Evolutionary conservation across 129 eudicot species (phyloP).

Genomic region (Centaurea solstitialis): DNA sequence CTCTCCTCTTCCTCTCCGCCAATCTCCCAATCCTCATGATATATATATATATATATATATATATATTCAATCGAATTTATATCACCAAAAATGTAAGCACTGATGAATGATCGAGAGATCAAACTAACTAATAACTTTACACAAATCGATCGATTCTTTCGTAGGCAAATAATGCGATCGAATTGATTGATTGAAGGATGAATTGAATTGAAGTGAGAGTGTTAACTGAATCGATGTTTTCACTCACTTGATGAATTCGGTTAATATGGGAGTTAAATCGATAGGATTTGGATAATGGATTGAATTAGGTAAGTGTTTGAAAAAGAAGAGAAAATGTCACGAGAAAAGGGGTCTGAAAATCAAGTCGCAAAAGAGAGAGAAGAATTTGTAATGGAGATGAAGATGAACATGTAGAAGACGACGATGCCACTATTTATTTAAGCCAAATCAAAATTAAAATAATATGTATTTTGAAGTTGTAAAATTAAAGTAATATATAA

Average conservation of each 20-base stretch:
- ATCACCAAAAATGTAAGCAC: not conserved
- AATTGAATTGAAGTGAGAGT: no score
- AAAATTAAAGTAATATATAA: no score
- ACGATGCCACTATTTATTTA: slow-evolving; percentile 22
- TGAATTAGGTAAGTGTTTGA: slow-evolving; percentile 14
- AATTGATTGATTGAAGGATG: slow-evolving; percentile 1
- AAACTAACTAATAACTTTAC: not conserved
- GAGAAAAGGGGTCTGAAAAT: slow-evolving; percentile 10
- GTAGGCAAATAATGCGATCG: not conserved
- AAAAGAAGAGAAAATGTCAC: slow-evolving; percentile 23
- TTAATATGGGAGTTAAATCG: not conserved
- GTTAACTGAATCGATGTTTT: no score
- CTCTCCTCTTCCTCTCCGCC: slow-evolving; percentile 19
- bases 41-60: not conserved
- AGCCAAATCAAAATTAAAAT: slow-evolving; percentile 15
- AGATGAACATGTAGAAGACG: slow-evolving; percentile 27
- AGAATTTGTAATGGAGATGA: slow-evolving; percentile 12
- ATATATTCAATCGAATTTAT: not conserved
- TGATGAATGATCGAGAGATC: slow-evolving; percentile 3
- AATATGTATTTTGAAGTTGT: not conserved
- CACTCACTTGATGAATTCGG: no score
- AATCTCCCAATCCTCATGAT: slow-evolving; percentile 10
- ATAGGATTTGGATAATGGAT: slow-evolving; percentile 11
- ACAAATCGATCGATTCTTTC: not conserved
- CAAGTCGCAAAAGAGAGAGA: slow-evolving; percentile 29